Percentiles rank a stretch among this genome's conserved stretches.
Conservation (phyloP, 768 basidiomycete genomes). For the Lentinula boryana region DNA sequence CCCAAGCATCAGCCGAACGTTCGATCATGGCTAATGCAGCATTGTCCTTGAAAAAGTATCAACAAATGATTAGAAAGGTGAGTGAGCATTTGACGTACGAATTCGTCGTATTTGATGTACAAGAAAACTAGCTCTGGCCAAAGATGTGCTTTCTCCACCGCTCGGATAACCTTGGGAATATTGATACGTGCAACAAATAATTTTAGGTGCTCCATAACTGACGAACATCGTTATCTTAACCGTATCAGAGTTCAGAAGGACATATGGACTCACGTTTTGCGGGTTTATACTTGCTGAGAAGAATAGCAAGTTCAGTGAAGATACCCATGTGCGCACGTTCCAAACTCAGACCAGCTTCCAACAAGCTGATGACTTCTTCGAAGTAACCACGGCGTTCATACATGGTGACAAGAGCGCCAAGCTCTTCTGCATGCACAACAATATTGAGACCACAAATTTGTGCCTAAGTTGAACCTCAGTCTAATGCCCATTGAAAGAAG, state of each 20-base stretch:
- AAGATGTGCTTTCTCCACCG: constrained; percentile 92
- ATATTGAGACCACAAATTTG: constrained; percentile 99
- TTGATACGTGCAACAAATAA: constrained; percentile 95
- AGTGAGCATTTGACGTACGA: constrained; percentile 37
- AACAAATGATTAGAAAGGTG: neutral
- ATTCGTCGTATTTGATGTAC: constrained; percentile 98
- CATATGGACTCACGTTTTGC: constrained; percentile 62
- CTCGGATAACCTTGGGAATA: constrained; percentile 95
- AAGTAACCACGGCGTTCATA: constrained; percentile 94
- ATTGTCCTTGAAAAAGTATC: constrained; percentile 59
- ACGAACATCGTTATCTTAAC: constrained; percentile 5
- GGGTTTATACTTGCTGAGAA: constrained; percentile 94
- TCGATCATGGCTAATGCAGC: constrained; percentile 99
- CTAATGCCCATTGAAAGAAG: neutral
- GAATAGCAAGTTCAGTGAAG: constrained; percentile 88
- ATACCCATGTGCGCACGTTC: constrained; percentile 99
- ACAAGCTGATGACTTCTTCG: constrained; percentile 83
- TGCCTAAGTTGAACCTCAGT: constrained; percentile 41
- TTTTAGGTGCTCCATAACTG: constrained; percentile 98
- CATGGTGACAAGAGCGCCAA: constrained; percentile 63
- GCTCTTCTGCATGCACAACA: constrained; percentile 89
- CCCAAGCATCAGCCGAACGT: constrained; percentile 97
- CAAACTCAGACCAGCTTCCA: constrained; percentile 93
- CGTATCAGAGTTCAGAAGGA: neutral
- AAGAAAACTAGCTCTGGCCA: constrained; percentile 99